These are phyloP conservation scores for Cladosporium sp. DNA, from an alignment of 2,329 filamentous ascomycete genomes.

Conservation along the genomic window DNA sequence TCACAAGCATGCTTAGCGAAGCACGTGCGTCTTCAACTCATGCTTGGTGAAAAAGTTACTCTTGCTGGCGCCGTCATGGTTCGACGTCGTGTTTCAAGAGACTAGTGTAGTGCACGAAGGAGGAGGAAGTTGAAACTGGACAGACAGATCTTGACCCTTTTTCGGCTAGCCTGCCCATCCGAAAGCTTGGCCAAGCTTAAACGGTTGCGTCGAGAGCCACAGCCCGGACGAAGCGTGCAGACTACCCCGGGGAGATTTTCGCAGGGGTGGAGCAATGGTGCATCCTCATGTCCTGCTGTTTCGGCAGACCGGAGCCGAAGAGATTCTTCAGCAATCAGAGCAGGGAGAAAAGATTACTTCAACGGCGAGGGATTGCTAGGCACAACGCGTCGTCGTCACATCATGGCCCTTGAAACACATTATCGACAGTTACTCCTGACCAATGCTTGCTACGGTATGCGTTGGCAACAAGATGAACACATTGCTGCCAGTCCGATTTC, in stretches of 20 bases:
- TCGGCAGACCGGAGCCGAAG: neutral
- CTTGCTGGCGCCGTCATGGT: neutral
- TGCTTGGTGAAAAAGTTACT: neutral
- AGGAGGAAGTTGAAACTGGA: neutral
- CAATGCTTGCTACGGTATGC: neutral
- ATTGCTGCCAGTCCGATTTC: neutral
- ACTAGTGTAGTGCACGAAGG: neutral
- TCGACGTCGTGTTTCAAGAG: neutral
- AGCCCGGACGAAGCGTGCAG: neutral
- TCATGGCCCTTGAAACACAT: neutral
- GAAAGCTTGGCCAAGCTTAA: neutral
- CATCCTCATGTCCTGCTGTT: neutral
- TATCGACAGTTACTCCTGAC: neutral
- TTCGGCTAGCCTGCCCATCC: neutral
- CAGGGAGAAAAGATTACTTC: neutral
- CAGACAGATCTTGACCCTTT: neutral
- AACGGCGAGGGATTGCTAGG: neutral
- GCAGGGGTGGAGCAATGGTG: neutral
- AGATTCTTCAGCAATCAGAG: neutral
- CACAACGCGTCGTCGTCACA: neutral
- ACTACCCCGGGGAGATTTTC: neutral
- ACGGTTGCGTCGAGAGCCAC: neutral
- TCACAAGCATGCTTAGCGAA: neutral
- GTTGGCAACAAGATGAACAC: neutral
- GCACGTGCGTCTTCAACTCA: neutral